Evolutionary conservation across 1,284 basidiomycete species (phyloP).

Genomic region (Porodaedalea pini): DNA sequence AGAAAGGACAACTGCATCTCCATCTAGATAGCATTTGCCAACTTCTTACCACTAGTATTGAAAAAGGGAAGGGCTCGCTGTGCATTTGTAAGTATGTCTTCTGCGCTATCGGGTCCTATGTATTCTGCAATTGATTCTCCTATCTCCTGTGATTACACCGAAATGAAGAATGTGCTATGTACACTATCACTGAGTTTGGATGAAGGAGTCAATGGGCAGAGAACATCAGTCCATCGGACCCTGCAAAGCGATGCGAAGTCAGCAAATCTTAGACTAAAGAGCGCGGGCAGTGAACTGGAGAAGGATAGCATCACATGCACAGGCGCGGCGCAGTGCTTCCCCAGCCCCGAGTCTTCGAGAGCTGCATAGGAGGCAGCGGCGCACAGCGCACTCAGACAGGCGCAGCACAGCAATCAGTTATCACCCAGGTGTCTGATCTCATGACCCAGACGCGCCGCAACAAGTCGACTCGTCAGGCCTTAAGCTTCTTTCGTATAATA

Average conservation of each 20-base stretch:
- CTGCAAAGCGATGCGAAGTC: not conserved
- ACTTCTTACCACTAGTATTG: not conserved
- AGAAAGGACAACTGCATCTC: not conserved
- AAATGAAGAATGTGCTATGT: not conserved
- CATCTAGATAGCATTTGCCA: constrained; percentile 2
- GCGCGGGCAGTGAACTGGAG: not conserved
- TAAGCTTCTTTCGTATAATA: constrained; percentile 18
- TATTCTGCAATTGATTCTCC: not conserved
- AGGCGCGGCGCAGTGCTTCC: not conserved
- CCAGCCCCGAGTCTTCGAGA: not conserved
- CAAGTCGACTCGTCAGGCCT: not conserved
- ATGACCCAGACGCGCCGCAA: not conserved
- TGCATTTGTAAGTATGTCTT: constrained; percentile 10
- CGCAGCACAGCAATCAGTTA: constrained; percentile 8
- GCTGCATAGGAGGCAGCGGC: not conserved
- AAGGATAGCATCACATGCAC: not conserved
- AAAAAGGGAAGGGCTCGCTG: not conserved
- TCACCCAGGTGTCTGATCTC: constrained; percentile 15
- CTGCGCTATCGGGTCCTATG: not conserved
- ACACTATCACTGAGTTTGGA: too few relatives aligned
- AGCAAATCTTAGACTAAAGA: not conserved
- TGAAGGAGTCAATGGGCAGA: too few relatives aligned
- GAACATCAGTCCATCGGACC: not conserved
- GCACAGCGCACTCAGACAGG: not conserved
- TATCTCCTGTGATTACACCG: not conserved